A percentile compares a stretch with the other conserved stretches of the same genome.
Conservation (phyloP, 768 basidiomycete genomes). For the Rhizopogon salebrosus region DNA sequence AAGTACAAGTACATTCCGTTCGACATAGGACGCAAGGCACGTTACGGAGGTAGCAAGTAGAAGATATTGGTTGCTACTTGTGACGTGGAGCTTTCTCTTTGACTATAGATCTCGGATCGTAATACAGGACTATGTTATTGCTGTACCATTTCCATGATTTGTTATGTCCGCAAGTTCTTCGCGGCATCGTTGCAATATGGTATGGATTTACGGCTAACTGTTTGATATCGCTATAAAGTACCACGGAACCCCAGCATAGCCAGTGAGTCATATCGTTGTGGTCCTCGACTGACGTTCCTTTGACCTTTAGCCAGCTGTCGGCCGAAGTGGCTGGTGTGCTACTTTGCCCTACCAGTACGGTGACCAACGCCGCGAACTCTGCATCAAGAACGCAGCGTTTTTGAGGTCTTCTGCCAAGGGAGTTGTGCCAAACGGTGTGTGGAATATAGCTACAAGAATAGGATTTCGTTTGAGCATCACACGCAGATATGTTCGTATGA, state of each 20-base stretch:
- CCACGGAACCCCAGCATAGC: background rate
- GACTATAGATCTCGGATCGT: conserved; percentile 1
- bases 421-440: too few relatives aligned
- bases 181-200: conserved; percentile 1
- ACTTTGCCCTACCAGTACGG: too few relatives aligned
- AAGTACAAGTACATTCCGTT: conserved; percentile 97
- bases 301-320: background rate
- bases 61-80: background rate
- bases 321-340: too few relatives aligned
- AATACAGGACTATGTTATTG: conserved; percentile 6
- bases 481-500: too few relatives aligned
- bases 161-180: background rate
- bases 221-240: background rate
- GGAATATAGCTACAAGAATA: too few relatives aligned
- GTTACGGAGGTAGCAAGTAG: conserved; percentile 64
- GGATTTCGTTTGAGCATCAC: too few relatives aligned
- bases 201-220: conserved; percentile 21
- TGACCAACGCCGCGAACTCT: too few relatives aligned
- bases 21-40: conserved; percentile 90
- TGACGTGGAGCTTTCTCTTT: background rate
- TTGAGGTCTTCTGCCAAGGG: too few relatives aligned
- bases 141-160: conserved; percentile 1
- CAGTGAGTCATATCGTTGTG: conserved; percentile 4
- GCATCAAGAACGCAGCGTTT: too few relatives aligned
- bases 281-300: background rate